Percentiles rank a stretch among this genome's conserved stretches.
phyloP scores from a whole-genome alignment of 805 yeast species.

The Kuraishia molischiana region DNA sequence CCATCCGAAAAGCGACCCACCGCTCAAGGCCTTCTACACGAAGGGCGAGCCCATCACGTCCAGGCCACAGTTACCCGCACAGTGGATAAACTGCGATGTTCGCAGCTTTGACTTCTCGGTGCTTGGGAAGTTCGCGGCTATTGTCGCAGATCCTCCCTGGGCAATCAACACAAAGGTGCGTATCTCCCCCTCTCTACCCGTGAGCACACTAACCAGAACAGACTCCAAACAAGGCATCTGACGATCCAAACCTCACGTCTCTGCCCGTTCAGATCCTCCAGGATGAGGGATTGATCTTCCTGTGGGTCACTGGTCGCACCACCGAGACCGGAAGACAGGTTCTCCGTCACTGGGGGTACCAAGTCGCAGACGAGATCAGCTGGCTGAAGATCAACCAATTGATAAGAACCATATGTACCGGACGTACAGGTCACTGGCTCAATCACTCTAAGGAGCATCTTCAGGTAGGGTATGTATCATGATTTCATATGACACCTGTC shows the following conservation, averaged over 20 bases:
- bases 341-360: slow-evolving; percentile 74
- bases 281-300: slow-evolving; percentile 70
- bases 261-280: slow-evolving; percentile 64
- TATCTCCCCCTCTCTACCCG: background rate
- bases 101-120: slow-evolving; percentile 57
- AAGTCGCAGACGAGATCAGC: slow-evolving; percentile 65
- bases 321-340: slow-evolving; percentile 81
- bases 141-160: slow-evolving; percentile 95
- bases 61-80: slow-evolving; percentile 36
- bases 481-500: background rate
- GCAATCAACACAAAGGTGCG: slow-evolving; percentile 75
- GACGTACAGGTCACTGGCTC: slow-evolving; percentile 95
- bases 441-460: slow-evolving; percentile 92
- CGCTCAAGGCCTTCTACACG: slow-evolving; percentile 28
- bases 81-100: slow-evolving; percentile 85
- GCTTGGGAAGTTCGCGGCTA: slow-evolving; percentile 74
- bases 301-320: slow-evolving; percentile 96
- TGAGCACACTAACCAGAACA: background rate
- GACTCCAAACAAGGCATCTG: slow-evolving; percentile 66
- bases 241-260: slow-evolving; percentile 62
- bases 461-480: slow-evolving; percentile 46
- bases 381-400: slow-evolving; percentile 92
- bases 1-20: too few species aligned
- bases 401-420: slow-evolving; percentile 84
- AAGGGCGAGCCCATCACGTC: slow-evolving; percentile 33